phyloP scores from a whole-genome alignment of 495 filamentous ascomycete genomes.

The Ascobolus immersus region DNA sequence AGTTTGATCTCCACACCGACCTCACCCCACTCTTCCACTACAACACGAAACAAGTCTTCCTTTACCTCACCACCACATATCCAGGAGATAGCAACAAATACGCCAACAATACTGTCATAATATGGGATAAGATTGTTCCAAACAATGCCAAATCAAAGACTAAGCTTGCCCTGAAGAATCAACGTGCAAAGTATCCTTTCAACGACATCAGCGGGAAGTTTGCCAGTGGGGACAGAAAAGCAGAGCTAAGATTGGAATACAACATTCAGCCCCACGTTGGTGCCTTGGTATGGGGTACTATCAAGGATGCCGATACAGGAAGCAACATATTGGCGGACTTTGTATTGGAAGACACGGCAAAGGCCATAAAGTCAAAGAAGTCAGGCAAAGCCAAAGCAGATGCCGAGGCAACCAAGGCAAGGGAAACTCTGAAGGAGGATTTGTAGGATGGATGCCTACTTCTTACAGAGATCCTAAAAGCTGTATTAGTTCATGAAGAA shows the following conservation, averaged over 20 bases:
- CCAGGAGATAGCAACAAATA: conserved; percentile 24
- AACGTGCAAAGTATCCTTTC: conserved; percentile 80
- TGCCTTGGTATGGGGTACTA: conserved; percentile 39
- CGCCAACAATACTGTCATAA: conserved; percentile 47
- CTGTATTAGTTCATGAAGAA: too few species aligned
- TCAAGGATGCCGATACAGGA: too few species aligned
- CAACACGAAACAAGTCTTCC: conserved; percentile 99
- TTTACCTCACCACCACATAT: conserved; percentile 81
- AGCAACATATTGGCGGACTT: too few species aligned
- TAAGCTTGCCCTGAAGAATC: conserved; percentile 45
- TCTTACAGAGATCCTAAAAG: too few species aligned
- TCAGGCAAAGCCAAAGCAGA: too few species aligned
- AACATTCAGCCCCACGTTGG: conserved; percentile 98
- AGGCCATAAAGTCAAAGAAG: too few species aligned
- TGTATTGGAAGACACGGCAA: too few species aligned
- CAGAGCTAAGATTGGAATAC: conserved; percentile 58
- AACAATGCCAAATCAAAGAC: conserved; percentile 34
- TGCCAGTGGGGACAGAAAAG: conserved; percentile 45
- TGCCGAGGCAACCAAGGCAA: too few species aligned
- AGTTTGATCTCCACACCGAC: conserved; percentile 58
- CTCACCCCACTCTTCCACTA: conserved; percentile 83
- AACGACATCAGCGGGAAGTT: conserved; percentile 58
- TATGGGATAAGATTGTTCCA: conserved; percentile 88
- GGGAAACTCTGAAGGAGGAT: too few species aligned
- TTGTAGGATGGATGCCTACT: too few species aligned